Evolutionary conservation across 1,284 basidiomycete genomes (phyloP), one percentile per base, ranked within the genome.

Genomic region (Paramarasmius palmivorus): DNA sequence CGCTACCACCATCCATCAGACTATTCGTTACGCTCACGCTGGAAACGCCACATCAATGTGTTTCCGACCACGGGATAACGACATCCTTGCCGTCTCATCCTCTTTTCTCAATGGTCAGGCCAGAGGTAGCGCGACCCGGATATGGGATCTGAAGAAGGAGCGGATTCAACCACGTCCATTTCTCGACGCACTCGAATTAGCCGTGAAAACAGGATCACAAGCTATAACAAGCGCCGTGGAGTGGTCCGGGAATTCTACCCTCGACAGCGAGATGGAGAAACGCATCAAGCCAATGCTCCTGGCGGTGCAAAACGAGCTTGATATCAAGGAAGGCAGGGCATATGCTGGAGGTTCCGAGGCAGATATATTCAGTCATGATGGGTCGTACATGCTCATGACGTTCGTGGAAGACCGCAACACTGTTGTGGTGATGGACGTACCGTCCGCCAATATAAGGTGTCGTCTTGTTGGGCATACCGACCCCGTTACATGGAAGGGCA

Each of bases 311-410:
- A 12, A 34, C 2, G 38, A 36, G 1, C 22, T 54, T 12, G 57
- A 52, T n/a, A 22, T 45, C n/a, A 44, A 45, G n/a, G 37, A 52
- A 29, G 39, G 45, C n/a, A 25, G 25, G 17, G 45, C 35, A 1
- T 50, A 56, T 29, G 15, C 8, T 3, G 57, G 57, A 45, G 38
- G n/a, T 10, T 49, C 26, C 26, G 34, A 47, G n/a, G n/a, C n/a
- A 6, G 9, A 50, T 50, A 4, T n/a, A n/a, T 59, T 57, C 41
- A 59, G 55, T 44, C 34, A 25, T 8, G 55, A 57, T 41, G 58
- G 55, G 1, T 15, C 14, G 4, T 52, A 51, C 12, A 35, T 59
- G 3, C 41, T 59, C 2, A n/a, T n/a, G n/a, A n/a, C n/a, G n/a
- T 52, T 41, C 20, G 15, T 23, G 15, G 10, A 45, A 2, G 34